Evolutionary conservation across 306 rosid species (phyloP).

Genomic region (Glycine tomentella): DNA sequence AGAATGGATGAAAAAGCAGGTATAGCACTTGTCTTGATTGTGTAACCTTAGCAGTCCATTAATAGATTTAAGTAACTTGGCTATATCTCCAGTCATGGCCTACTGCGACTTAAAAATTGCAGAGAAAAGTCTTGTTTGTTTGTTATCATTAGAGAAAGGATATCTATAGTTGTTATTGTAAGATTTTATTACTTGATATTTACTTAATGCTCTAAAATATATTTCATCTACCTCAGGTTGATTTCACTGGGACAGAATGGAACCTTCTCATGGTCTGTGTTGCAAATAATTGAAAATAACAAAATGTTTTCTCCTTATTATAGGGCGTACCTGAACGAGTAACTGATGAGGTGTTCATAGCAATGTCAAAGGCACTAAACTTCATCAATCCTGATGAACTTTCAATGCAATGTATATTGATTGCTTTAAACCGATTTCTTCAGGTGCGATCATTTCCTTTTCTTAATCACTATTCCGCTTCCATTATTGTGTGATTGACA

Average conservation of each 20-base stretch:
- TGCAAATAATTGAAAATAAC: slow-evolving; percentile 38
- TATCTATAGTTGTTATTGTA: slow-evolving; percentile 30
- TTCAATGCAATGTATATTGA: slow-evolving; percentile 98
- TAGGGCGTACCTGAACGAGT: slow-evolving; percentile 97
- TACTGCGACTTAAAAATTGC: slow-evolving; percentile 21
- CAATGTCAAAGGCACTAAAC: slow-evolving; percentile 99
- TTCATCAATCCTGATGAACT: slow-evolving; percentile 98
- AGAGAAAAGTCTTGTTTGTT: slow-evolving; percentile 4
- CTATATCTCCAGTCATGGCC: slow-evolving; percentile 3
- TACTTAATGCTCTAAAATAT: not conserved
- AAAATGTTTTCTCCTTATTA: slow-evolving; percentile 38
- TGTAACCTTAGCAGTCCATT: slow-evolving; percentile 12
- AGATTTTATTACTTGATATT: slow-evolving; percentile 6
- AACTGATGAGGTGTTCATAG: slow-evolving; percentile 96
- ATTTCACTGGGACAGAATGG: slow-evolving; percentile 9
- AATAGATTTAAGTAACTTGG: slow-evolving; percentile 21
- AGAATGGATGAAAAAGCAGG: slow-evolving; percentile 98
- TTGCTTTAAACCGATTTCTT: slow-evolving; percentile 95
- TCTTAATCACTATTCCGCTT: slow-evolving; percentile 14
- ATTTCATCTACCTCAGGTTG: slow-evolving; percentile 9
- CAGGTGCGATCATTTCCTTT: slow-evolving; percentile 68
- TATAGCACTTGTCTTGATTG: slow-evolving; percentile 42
- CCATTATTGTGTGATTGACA: not conserved
- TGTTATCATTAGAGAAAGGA: slow-evolving; percentile 27
- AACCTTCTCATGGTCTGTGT: slow-evolving; percentile 8